Percentiles rank a stretch among this genome's conserved stretches.
Evolutionary conservation across 169 alveolate species (phyloP).

Genomic region (Babesia ovata): DNA sequence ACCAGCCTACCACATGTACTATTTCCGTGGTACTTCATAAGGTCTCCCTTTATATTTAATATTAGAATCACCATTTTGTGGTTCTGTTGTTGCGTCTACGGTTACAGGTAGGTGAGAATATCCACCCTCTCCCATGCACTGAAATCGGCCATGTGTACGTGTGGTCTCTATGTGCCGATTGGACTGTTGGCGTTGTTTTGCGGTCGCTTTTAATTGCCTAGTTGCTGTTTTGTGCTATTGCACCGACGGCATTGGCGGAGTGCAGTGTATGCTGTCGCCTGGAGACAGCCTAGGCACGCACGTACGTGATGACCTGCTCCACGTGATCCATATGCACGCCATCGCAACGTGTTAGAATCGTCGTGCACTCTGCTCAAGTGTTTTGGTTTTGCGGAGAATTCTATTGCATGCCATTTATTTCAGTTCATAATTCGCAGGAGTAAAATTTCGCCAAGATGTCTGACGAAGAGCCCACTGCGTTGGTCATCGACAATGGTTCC

Average conservation of each 20-base stretch:
- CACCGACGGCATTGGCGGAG: no score
- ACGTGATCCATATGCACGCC: conserved; percentile 20
- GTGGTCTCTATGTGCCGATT: not conserved
- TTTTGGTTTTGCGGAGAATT: no score
- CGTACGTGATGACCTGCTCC: not conserved
- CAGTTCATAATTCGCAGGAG: not conserved
- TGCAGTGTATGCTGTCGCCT: no score
- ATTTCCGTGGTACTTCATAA: conserved; percentile 6
- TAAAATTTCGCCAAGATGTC: conserved; percentile 73
- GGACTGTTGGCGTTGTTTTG: no score
- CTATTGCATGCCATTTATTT: not conserved
- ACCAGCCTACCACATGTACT: conserved; percentile 11
- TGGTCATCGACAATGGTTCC: conserved; percentile 98
- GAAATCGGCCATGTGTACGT: conserved; percentile 16
- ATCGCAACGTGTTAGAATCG: conserved; percentile 6
- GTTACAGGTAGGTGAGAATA: conserved; percentile 1
- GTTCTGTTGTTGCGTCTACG: not conserved
- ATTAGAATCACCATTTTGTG: not conserved
- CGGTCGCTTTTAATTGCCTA: no score
- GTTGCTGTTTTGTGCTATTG: no score
- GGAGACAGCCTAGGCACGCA: not conserved
- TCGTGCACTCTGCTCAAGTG: not conserved
- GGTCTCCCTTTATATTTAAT: not conserved
- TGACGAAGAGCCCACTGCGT: conserved; percentile 90
- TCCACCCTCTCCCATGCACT: not conserved